Evolutionary conservation across 768 basidiomycete genomes (phyloP).

Genomic region (Leccinum sublutescens): DNA sequence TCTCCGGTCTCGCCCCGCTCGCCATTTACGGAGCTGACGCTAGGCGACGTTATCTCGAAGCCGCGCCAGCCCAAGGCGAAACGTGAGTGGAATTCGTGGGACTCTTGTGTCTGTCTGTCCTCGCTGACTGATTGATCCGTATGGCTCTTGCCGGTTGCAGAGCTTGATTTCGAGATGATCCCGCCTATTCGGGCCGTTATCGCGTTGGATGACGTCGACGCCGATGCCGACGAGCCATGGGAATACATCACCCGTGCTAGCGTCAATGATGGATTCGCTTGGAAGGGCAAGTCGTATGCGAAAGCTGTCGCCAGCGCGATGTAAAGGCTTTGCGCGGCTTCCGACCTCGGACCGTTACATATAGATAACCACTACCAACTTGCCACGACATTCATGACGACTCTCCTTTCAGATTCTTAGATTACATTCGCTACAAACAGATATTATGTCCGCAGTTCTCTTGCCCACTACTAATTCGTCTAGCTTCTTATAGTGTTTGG

Average conservation of each 20-base stretch:
- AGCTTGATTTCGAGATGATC: constrained; percentile 30
- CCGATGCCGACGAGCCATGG: constrained; percentile 30
- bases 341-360: not conserved
- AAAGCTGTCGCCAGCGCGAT: constrained; percentile 27
- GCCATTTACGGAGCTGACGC: constrained; percentile 21
- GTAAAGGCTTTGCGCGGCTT: constrained; percentile 7
- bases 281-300: constrained; percentile 34
- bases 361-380: constrained; percentile 4
- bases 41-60: constrained; percentile 28
- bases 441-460: not conserved
- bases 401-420: constrained; percentile 15
- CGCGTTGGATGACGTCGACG: constrained; percentile 30
- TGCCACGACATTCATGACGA: constrained; percentile 15
- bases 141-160: constrained; percentile 12
- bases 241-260: constrained; percentile 33
- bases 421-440: constrained; percentile 13
- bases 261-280: constrained; percentile 25
- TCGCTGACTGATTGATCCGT: not conserved
- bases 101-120: not conserved
- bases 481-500: constrained; percentile 11
- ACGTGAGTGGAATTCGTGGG: constrained; percentile 15
- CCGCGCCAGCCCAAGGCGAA: constrained; percentile 25
- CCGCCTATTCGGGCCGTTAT: constrained; percentile 33
- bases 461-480: constrained; percentile 15
- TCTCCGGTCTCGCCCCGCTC: not conserved